Base-by-base conservation (phyloP, 306 rosid genomes). In the Inga laurina region DNA sequence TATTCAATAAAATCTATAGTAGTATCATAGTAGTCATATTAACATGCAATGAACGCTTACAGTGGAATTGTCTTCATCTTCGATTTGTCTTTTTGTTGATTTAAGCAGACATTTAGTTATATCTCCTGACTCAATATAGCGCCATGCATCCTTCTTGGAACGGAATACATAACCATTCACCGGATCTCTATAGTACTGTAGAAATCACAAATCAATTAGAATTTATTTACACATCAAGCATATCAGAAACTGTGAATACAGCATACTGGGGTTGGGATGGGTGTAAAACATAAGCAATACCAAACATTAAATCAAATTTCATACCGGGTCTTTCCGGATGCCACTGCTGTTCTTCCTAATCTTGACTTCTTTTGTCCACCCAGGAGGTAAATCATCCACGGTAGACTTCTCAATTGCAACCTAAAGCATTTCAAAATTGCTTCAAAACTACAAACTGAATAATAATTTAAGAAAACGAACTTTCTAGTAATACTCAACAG, bases 381-480 rank as follows among this genome's bases (percentile, higher is more conserved):
- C 97, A 54, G 92, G 88, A 21, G 98, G 97, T 82, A 95, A 85
- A 88, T 91, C 97, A 77, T 92, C 93, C 74, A 34, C 90, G 54
- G 74, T 46, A 39, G 85, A 76, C 81, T 85, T 92, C 88, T 89
- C 91, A 56, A 84, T 86, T 49, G 76, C 85, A 91, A 78, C 94
- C 97, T 93, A 87, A 22, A 89, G 79, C 83, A 77, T 49, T 80
- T 72, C 54, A 78, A 56, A 72, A 82, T 21, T 19, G 76, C 61
- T 74, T 64, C 27, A 84, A 85, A 46, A 27, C 68, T 82, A 75
- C 59, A 79, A 74, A 57, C 54, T 75, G 56, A 78, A 83, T 30
- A 68, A 68, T 8, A 64, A 61, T 37, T 57, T 44, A 35, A 22
- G 16, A 56, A 52, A 87, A 75, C 77, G 48, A 72, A 76, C 75